A percentile compares a stretch with the other conserved stretches of the same genome.
Evolutionary conservation across 768 basidiomycete species (phyloP).

Genomic region (Infundibulicybe gibba): DNA sequence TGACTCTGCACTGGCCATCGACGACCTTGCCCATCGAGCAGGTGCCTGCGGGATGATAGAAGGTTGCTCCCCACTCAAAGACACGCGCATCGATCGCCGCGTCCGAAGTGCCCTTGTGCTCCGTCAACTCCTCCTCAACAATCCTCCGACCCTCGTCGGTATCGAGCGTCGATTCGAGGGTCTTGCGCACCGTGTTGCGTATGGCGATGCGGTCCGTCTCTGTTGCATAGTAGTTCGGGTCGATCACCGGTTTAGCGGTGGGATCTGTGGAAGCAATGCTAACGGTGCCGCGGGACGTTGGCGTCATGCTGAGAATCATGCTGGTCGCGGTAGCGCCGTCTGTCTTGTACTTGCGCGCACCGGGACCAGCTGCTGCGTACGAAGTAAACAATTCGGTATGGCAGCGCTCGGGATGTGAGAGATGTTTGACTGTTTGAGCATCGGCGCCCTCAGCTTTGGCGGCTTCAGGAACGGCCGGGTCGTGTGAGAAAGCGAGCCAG

Average conservation of each 20-base stretch:
- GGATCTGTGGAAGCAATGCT: slow-evolving; percentile 5
- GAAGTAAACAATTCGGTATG: slow-evolving; percentile 2
- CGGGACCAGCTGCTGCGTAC: slow-evolving; percentile 21
- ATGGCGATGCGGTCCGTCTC: neutral
- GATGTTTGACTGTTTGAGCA: too few relatives aligned
- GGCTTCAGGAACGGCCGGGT: too few relatives aligned
- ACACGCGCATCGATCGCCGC: neutral
- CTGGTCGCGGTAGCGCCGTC: neutral
- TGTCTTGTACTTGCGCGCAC: neutral
- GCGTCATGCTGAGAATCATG: neutral
- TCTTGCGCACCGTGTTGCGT: neutral
- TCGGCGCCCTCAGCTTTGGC: too few relatives aligned
- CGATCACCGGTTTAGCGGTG: slow-evolving; percentile 5
- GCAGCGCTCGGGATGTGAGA: too few relatives aligned
- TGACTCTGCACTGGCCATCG: slow-evolving; percentile 27
- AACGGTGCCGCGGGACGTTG: neutral
- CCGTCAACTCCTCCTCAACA: too few relatives aligned
- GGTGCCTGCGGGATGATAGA: slow-evolving; percentile 9
- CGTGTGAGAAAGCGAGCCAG: too few relatives aligned
- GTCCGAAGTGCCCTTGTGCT: neutral
- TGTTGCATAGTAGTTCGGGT: slow-evolving; percentile 3
- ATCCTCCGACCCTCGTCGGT: too few relatives aligned
- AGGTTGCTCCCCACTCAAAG: neutral
- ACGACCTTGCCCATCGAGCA: slow-evolving; percentile 33
- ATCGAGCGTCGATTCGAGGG: too few relatives aligned